Percentiles rank a stretch among this genome's conserved stretches.
phyloP scores from a whole-genome alignment of 169 alveolate species.

The Plasmodium cynomolgi region DNA sequence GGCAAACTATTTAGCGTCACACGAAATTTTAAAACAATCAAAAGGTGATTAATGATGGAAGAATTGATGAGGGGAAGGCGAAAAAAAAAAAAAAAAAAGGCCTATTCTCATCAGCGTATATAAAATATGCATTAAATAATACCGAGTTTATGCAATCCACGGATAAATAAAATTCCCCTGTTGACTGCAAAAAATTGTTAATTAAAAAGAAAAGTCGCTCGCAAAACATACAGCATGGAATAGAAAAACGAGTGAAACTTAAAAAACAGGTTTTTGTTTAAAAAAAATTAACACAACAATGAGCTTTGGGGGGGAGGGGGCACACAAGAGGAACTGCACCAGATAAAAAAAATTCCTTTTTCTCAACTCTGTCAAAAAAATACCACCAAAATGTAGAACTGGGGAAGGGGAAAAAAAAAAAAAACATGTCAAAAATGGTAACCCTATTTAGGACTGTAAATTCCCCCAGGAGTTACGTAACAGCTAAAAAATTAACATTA shows the following conservation, averaged over 20 bases:
- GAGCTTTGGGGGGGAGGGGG: neutral
- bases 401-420: neutral
- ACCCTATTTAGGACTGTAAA: neutral
- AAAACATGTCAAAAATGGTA: neutral
- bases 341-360: neutral
- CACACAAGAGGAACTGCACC: neutral
- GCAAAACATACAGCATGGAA: neutral
- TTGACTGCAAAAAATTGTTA: neutral
- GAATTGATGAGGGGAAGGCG: neutral
- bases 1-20: neutral
- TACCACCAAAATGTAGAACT: slow-evolving; percentile 5
- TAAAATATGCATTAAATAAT: neutral
- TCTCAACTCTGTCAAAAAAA: neutral
- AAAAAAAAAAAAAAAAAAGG: neutral
- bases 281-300: neutral
- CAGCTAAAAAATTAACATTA: neutral
- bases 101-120: neutral
- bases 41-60: neutral
- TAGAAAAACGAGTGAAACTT: neutral
- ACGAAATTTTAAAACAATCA: neutral
- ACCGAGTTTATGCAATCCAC: neutral
- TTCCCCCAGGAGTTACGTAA: neutral
- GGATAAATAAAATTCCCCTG: neutral
- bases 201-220: neutral
- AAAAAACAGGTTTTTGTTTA: neutral